Conservation (phyloP, 768 basidiomycete genomes). For the Albatrellus ellisii region DNA sequence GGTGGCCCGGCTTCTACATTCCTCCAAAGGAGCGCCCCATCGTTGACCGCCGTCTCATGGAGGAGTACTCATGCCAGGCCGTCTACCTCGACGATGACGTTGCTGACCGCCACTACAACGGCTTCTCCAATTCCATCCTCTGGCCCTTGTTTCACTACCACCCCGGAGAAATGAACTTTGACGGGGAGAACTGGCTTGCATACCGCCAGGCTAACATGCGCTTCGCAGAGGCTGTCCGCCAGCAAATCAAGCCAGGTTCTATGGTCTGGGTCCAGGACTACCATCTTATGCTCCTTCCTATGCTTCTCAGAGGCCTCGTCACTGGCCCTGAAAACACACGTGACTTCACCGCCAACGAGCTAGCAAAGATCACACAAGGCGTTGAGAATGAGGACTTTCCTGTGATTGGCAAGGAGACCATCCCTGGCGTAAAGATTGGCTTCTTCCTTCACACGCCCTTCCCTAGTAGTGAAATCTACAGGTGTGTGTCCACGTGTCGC, state of each 20-base stretch:
- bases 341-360: conserved; percentile 44
- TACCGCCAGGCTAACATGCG: conserved; percentile 94
- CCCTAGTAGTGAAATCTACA: conserved; percentile 94
- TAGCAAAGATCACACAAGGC: conserved; percentile 62
- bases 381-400: conserved; percentile 37
- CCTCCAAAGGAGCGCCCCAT: conserved; percentile 82
- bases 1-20: conserved; percentile 91
- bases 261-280: conserved; percentile 99
- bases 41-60: conserved; percentile 86
- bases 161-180: conserved; percentile 99
- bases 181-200: conserved; percentile 96
- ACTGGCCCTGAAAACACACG: conserved; percentile 50
- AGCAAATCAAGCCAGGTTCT: conserved; percentile 68
- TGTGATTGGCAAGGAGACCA: conserved; percentile 23
- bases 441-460: conserved; percentile 99
- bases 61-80: conserved; percentile 94
- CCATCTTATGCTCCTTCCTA: conserved; percentile 94
- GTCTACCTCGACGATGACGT: conserved; percentile 97
- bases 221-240: conserved; percentile 82
- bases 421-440: conserved; percentile 81
- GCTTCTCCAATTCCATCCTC: conserved; percentile 98
- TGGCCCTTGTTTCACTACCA: conserved; percentile 99
- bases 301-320: conserved; percentile 83
- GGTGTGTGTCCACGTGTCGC: conserved; percentile 35
- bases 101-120: conserved; percentile 96